Evolutionary conservation across 306 rosid species (phyloP).

Genomic region (Heteromeles arbutifolia): DNA sequence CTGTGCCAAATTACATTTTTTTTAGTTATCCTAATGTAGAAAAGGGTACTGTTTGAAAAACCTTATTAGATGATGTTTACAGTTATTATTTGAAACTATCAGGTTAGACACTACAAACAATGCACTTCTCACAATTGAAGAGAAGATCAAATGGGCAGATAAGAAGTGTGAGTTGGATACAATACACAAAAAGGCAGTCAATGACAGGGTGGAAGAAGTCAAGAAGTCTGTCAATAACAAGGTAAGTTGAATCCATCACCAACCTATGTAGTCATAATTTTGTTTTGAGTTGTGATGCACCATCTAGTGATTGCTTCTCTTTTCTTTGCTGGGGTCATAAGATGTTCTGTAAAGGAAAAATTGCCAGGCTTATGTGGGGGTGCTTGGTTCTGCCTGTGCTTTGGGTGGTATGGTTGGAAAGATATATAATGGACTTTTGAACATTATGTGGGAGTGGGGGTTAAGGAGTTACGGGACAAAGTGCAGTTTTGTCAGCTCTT

Average conservation of each 20-base stretch:
- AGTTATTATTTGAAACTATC: not conserved
- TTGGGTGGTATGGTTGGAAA: not conserved
- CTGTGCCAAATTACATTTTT: not conserved
- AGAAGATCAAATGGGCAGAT: constrained; percentile 19
- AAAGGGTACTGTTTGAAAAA: not conserved
- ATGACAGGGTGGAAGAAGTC: constrained; percentile 14
- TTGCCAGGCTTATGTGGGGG: not conserved
- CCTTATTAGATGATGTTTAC: not conserved
- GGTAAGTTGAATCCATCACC: not conserved
- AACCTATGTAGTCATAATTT: not conserved
- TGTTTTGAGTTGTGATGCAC: not conserved
- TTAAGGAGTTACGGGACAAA: not conserved
- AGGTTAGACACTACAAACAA: constrained; percentile 6
- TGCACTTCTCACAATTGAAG: constrained; percentile 16
- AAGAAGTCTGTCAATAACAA: constrained; percentile 5
- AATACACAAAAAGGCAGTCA: constrained; percentile 13
- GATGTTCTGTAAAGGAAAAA: not conserved
- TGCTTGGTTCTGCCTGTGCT: not conserved
- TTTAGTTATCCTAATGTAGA: not conserved
- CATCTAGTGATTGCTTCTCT: not conserved
- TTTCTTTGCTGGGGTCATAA: not conserved
- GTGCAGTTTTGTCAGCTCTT: not conserved
- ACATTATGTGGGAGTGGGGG: not conserved
- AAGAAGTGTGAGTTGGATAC: constrained; percentile 9
- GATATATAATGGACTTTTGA: not conserved